Percentiles rank a stretch among this genome's conserved stretches.
Conservation (phyloP, 169 alveolate species). For the Plasmodium cynomolgi region DNA sequence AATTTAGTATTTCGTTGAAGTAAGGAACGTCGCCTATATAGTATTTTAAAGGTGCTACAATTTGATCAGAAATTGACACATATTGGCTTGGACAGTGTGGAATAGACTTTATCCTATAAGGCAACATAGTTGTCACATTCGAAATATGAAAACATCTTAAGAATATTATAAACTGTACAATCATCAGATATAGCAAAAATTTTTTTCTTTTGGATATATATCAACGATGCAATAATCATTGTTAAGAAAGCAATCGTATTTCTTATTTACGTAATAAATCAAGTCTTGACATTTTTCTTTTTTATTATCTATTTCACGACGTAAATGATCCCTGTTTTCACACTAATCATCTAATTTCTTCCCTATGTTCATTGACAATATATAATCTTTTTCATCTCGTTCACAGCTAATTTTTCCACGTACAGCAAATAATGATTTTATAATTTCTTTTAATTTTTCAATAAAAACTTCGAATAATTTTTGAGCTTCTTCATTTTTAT, state of each 20-base stretch:
- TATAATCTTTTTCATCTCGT: background rate
- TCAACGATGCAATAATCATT: background rate
- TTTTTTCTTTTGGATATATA: background rate
- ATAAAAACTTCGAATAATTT: too few species aligned
- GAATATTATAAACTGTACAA: background rate
- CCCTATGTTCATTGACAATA: background rate
- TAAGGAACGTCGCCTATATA: background rate
- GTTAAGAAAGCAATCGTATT: background rate
- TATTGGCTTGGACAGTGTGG: background rate
- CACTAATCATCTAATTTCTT: background rate
- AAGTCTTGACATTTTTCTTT: background rate
- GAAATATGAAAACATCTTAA: background rate
- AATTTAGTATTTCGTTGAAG: background rate
- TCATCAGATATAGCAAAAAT: background rate
- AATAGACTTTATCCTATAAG: background rate
- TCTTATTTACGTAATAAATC: background rate
- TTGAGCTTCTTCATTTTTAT: too few species aligned
- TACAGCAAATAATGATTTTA: background rate
- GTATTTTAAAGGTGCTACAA: background rate
- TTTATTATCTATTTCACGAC: background rate
- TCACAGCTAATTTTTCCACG: background rate
- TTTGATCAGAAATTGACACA: background rate
- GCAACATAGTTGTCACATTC: background rate
- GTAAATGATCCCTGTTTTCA: background rate
- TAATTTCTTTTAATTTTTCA: too few species aligned